Conservation (phyloP, 768 basidiomycete species). For the Coprinellus micaceus region DNA sequence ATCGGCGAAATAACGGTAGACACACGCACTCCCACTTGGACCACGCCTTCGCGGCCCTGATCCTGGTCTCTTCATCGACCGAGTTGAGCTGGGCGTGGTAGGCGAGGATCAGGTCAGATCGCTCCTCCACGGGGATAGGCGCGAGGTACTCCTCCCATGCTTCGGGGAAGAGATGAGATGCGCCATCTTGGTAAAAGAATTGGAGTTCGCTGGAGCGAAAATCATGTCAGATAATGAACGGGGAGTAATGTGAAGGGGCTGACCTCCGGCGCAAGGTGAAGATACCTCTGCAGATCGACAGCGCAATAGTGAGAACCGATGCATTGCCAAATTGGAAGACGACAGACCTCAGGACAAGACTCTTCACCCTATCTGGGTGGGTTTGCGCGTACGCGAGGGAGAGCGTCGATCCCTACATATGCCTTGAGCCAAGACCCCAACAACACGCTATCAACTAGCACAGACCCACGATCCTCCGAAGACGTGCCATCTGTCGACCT, state of each 20-base stretch:
- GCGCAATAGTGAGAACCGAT: not conserved
- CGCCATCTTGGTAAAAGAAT: conserved; percentile 91
- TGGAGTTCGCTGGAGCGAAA: conserved; percentile 58
- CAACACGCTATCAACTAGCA: conserved; percentile 3
- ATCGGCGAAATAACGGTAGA: not conserved
- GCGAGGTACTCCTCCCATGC: conserved; percentile 86
- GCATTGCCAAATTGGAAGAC: not conserved
- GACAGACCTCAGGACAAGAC: conserved; percentile 67
- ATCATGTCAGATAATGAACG: not conserved
- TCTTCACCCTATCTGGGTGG: conserved; percentile 79
- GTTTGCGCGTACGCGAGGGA: conserved; percentile 83
- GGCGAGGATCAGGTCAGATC: conserved; percentile 76
- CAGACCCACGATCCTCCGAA: conserved; percentile 92
- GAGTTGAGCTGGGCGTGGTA: conserved; percentile 81
- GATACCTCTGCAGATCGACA: conserved; percentile 57
- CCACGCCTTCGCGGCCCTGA: conserved; percentile 81
- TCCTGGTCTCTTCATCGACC: conserved; percentile 58
- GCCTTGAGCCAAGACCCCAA: not conserved
- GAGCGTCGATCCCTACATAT: conserved; percentile 73
- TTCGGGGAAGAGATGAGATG: conserved; percentile 81
- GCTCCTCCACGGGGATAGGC: conserved; percentile 76
- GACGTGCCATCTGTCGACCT: conserved; percentile 86
- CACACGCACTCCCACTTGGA: conserved; percentile 81
- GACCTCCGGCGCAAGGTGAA: conserved; percentile 82
- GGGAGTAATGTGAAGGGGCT: not conserved